Evolutionary conservation across 768 basidiomycete genomes (phyloP).

Genomic region (Phlebiopsis gigantea): DNA sequence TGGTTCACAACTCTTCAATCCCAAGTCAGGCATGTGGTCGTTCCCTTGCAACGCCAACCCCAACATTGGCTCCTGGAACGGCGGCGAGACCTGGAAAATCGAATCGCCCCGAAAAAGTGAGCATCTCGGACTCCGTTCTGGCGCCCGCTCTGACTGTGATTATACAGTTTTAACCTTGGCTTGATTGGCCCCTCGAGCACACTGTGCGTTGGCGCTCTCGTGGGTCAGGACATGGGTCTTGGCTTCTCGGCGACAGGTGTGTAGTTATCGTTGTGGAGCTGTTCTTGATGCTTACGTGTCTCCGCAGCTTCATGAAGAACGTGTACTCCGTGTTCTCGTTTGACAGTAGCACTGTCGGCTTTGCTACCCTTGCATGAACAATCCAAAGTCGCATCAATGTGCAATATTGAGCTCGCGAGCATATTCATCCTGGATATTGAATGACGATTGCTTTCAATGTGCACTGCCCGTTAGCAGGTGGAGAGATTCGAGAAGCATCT

Average conservation of each 20-base stretch:
- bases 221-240: slow-evolving; percentile 26
- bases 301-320: slow-evolving; percentile 27
- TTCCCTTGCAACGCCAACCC: slow-evolving; percentile 23
- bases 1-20: slow-evolving; percentile 20
- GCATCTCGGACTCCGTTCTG: background rate
- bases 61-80: slow-evolving; percentile 22
- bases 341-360: slow-evolving; percentile 24
- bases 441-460: no score
- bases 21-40: slow-evolving; percentile 20
- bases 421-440: background rate
- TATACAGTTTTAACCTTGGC: slow-evolving; percentile 23
- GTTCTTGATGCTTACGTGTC: background rate
- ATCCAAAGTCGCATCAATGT: background rate
- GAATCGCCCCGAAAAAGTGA: background rate
- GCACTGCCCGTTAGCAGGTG: no score
- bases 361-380: slow-evolving; percentile 20
- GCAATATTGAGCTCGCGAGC: background rate
- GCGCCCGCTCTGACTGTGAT: background rate
- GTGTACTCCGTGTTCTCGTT: slow-evolving; percentile 28
- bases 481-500: no score
- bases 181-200: slow-evolving; percentile 13
- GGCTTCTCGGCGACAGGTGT: slow-evolving; percentile 25
- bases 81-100: slow-evolving; percentile 28
- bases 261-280: background rate
- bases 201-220: slow-evolving; percentile 26